Evolutionary conservation across 148 eudicot genomes (phyloP), one percentile per base, ranked within the genome.

Genomic region (Nepenthes gracilis): DNA sequence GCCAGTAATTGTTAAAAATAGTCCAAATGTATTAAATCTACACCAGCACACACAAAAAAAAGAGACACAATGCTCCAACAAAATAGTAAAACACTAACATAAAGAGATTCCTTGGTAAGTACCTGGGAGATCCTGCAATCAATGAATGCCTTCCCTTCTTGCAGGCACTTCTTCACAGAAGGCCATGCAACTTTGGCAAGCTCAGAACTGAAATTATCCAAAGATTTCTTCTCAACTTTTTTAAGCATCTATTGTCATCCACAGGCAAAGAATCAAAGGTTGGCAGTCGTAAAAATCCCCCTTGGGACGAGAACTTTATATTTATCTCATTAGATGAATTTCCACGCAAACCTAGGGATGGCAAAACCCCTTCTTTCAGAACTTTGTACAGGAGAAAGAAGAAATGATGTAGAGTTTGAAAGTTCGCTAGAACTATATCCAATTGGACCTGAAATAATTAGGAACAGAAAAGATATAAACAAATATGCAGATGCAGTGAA

Each of bases 321-420:
- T 61, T 78, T 60, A 58, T 55, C 52, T 64, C 82, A 67, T 77
- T 62, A 70, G 84, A 68, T 32, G 78, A 65, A 37, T 64, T 72
- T 55, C 77, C 80, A 57, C 70, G 55, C 58, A 63, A 59, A 60
- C 72, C 45, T 36, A 61, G 63, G 43, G 64, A 50, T 50, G 74
- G 59, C 5, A 67, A 14, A 71, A 72, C 63, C 58, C 96, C 96
- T 77, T 93, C 98, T 65, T 69, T 84, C 33, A 88, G 76, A 64
- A 88, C 65, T 72, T 93, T 93, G 89, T 83, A 77, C 9, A 93
- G 74, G 64, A 93, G 82, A 80, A 93, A 93, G 74, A 86, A 88
- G 76, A 88, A 87, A 75, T 93, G 94, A 76, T 93, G 98, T 69
- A 88, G 65, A 55, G 72, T 75, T 67, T 86, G 85, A 64, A 86